These are phyloP conservation scores for Coffea humblotiana DNA, from an alignment of 305 asterid species.

Conservation along the genomic window DNA sequence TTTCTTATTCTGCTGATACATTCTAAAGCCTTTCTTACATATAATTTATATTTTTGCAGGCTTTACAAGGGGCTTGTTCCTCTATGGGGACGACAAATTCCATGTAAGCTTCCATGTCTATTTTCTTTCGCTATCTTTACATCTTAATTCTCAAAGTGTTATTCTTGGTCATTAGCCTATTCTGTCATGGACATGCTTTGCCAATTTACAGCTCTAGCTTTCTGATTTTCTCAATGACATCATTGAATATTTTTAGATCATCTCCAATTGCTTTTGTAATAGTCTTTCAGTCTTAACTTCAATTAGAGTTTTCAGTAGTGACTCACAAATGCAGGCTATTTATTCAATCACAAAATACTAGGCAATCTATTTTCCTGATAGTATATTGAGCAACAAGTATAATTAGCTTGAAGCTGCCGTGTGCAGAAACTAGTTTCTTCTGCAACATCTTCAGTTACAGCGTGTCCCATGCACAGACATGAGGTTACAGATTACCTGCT, in stretches of 20 bases:
- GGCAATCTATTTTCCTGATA: background rate
- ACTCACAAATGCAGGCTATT: background rate
- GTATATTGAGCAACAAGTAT: background rate
- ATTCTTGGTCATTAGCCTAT: background rate
- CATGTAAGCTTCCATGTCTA: slow-evolving; percentile 50
- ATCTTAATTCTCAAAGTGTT: too few species aligned
- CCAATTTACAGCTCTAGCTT: background rate
- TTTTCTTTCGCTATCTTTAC: background rate
- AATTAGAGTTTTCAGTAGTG: background rate
- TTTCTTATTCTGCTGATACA: background rate
- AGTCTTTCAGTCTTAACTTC: background rate
- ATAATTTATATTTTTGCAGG: slow-evolving; percentile 37
- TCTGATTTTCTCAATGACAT: background rate
- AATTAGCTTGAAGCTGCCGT: background rate
- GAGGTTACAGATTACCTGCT: background rate
- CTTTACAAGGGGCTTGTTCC: slow-evolving; percentile 87
- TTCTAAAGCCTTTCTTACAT: background rate
- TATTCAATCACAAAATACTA: background rate
- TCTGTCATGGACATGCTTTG: background rate
- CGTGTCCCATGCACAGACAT: background rate
- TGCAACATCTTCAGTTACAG: background rate
- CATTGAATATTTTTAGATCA: background rate
- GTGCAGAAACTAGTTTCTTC: background rate
- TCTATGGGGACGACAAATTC: slow-evolving; percentile 97
- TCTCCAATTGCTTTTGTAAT: too few species aligned